Base-by-base conservation (phyloP, 257 asterid species). In the Striga asiatica region DNA sequence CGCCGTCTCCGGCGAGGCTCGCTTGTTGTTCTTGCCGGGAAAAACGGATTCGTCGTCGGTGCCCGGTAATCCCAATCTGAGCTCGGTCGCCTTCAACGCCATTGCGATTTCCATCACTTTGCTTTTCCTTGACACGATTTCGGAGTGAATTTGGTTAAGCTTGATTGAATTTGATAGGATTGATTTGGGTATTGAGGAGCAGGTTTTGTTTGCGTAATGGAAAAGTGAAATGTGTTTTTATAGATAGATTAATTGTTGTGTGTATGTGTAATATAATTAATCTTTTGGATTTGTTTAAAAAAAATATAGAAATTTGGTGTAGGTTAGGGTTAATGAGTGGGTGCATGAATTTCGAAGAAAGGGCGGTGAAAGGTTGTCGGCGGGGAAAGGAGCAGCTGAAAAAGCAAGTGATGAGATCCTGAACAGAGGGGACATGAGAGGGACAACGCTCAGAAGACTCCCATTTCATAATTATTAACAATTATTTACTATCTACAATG, bases 61-160 rank as follows among this genome's bases (percentile, higher is more conserved):
- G 42, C 89, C 84, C 0, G 89, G 89, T 18, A 81, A 66, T 1
- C 89, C 89, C 61, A 75, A 51, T 49, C 89, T 60, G 5, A 77
- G 79, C 74, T 77, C 88, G 5, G 88, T 80, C 3, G 80, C 88
- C 69, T 72, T 62, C 56, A 80, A 50, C 53, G 50, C 71, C 67
- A 66, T 52, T n/a, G 16, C 24, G 3, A 19, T 14, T 38, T 67
- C 75, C 72, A 71, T 71, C n/a, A n/a, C n/a, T n/a, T n/a, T n/a
- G n/a, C n/a, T 68, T 67, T 67, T 17, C 35, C 6, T 29, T n/a
- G n/a, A n/a, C n/a, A n/a, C n/a, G n/a, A n/a, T n/a, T n/a, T n/a
- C n/a, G n/a, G n/a, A n/a, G n/a, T n/a, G n/a, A 10, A 37, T 37
- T 37, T 37, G 11, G 0, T 37, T 37, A n/a, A n/a, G n/a, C n/a